Conservation (phyloP, 176 grass and related monocot genomes). For the Triticum aestivum region IWGSC_CS_RefSeq_v2.1 NC_057801.1:633385452-633385951, state of each 20-base stretch:
- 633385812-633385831: slow-evolving; percentile 42
- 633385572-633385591: slow-evolving; percentile 89
- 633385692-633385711: slow-evolving; percentile 95
- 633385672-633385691: slow-evolving; percentile 95
- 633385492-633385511: slow-evolving; percentile 26
- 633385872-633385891: not conserved
- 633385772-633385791: not conserved
- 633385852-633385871: slow-evolving; percentile 21
- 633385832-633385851: slow-evolving; percentile 9
- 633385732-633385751: slow-evolving; percentile 20
- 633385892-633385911: not conserved
- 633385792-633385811: slow-evolving; percentile 50
- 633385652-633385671: slow-evolving; percentile 85
- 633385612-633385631: slow-evolving; percentile 82
- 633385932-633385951: too few species aligned
- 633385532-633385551: slow-evolving; percentile 11
- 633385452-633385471: slow-evolving; percentile 4
- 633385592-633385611: slow-evolving; percentile 44
- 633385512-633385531: slow-evolving; percentile 21
- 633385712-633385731: slow-evolving; percentile 53
- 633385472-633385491: slow-evolving; percentile 22
- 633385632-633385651: slow-evolving; percentile 75
- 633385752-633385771: not conserved
- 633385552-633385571: slow-evolving; percentile 44
- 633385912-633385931: not conserved